Evolutionary conservation across 805 yeast genomes (phyloP), one percentile per base, ranked within the genome.

Genomic region (Kregervanrija fluxuum): DNA sequence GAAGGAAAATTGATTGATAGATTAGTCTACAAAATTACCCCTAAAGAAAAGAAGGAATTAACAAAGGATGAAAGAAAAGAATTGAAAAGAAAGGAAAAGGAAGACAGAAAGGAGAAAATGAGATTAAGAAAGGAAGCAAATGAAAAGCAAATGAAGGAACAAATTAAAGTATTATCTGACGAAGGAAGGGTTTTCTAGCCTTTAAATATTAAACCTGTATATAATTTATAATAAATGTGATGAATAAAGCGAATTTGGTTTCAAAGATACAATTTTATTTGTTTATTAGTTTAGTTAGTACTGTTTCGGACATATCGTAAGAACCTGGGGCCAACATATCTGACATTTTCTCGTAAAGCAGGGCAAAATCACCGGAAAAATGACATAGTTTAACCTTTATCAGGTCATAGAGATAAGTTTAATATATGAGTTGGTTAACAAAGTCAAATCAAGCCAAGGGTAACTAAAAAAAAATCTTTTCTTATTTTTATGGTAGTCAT

Each of bases 1-100:
- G 58, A 53, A 37, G 75, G 74, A 8, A 50, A 51, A 13, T 44
- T 22, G 6, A 22, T 22, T 59, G 28, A 22, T 22, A 22, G 28
- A 22, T 22, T 22, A 22, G 6, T 22, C 28, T 22, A 22, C 6
- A 22, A 22, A 6, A 22, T 22, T 22, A 8, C 65, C 2, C 43
- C 51, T 51, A 42, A 45, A 36, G 41, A 62, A 47, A 31, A 52
- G 14, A 53, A 56, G 11, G 63, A 61, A 1, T 33, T 11, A 8
- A 36, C 50, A 2, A 49, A 8, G 54, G 53, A 33, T 51, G 52
- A 41, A 11, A 56, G 28, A 35, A 53, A 39, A 36, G 51, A 47
- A 10, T 6, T 31, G 8, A 42, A 22, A 14, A 37, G 32, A 48
- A 41, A 14, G 41, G 48, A 40, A 48, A 44, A 11, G 43, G 50